Conservation (phyloP, 2,329 filamentous ascomycete genomes). For the Xenoacremonium recifei region DNA sequence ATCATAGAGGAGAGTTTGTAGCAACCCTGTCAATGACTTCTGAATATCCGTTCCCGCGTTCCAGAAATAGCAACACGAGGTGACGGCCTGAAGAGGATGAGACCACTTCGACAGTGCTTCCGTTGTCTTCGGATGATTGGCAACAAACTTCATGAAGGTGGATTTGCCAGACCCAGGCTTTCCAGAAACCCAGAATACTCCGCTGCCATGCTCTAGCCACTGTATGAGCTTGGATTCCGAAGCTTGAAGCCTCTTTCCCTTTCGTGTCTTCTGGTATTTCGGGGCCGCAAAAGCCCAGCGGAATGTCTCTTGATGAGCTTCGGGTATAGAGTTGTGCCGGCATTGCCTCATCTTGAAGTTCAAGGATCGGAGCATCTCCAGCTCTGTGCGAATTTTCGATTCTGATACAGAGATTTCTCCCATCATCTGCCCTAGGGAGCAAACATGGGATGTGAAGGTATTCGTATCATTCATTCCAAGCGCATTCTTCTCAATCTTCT, state of each 20-base stretch:
- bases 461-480: too few species aligned
- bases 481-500: too few species aligned
- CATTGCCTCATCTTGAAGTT: too few species aligned
- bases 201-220: background rate
- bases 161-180: slow-evolving; percentile 43
- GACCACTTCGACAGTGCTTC: slow-evolving; percentile 29
- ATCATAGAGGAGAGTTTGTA: slow-evolving; percentile 31
- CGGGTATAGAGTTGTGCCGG: background rate
- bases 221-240: background rate
- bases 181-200: slow-evolving; percentile 33
- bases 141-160: slow-evolving; percentile 39
- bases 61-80: slow-evolving; percentile 37
- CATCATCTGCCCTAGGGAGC: too few species aligned
- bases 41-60: slow-evolving; percentile 28
- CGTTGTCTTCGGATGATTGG: slow-evolving; percentile 12
- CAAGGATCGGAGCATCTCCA: too few species aligned
- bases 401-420: too few species aligned
- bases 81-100: slow-evolving; percentile 4
- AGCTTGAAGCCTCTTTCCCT: too few species aligned
- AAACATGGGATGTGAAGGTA: too few species aligned
- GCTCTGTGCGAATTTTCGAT: too few species aligned
- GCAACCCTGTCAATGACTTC: slow-evolving; percentile 32
- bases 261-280: too few species aligned
- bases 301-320: background rate
- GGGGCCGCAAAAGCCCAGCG: background rate